Evolutionary conservation across 2,329 filamentous ascomycete genomes (phyloP), one percentile per base, ranked within the genome.

Genomic region (Botrytis tulipae): DNA sequence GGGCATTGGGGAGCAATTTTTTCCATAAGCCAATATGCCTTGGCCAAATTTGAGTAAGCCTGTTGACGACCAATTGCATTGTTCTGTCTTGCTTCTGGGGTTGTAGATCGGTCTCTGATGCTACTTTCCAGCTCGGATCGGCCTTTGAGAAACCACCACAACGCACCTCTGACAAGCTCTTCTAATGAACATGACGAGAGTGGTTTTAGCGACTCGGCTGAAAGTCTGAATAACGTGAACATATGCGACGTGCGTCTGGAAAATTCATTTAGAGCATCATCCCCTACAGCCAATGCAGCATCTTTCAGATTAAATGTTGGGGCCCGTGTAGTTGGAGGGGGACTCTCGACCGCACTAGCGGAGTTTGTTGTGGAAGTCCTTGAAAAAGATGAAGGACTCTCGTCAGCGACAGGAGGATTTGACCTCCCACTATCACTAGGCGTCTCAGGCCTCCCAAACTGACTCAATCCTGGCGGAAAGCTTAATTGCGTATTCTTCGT

Each of bases 121-220:
- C 91, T 86, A 20, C 84, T 82, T 81, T 97, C 95, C 70, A 97
- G 85, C 16, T 90, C 90, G 79, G 91, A 89, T 75, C 94, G 90
- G 32, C 94, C 95, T 77, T 89, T 92, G 63, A 97, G 81, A 79
- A 97, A 97, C 95, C 95, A 98, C 95, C 95, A 98, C 0, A 93
- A 84, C 5, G 90, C 91, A 37, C 90, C 91, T 73, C 93, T 88
- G 16, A 92, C 86, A 84, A 95, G 91, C 74, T 94, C 89, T 65
- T 87, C 85, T 0, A 91, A 86, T 0, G 89, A 84, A 69, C 89
- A 91, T 44, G 87, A 86, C 72, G 88, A 86, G 7, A 94, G 81
- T 0, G 93, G 90, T 75, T 89, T 90, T 44, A 91, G 85, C 46
- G 90, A 88, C 81, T 97, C 93, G 0, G 94, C 91, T 73, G 95